These are phyloP conservation scores for Staphylotrichum longicolle DNA, from an alignment of 495 filamentous ascomycete genomes.

Conservation along the genomic window DNA sequence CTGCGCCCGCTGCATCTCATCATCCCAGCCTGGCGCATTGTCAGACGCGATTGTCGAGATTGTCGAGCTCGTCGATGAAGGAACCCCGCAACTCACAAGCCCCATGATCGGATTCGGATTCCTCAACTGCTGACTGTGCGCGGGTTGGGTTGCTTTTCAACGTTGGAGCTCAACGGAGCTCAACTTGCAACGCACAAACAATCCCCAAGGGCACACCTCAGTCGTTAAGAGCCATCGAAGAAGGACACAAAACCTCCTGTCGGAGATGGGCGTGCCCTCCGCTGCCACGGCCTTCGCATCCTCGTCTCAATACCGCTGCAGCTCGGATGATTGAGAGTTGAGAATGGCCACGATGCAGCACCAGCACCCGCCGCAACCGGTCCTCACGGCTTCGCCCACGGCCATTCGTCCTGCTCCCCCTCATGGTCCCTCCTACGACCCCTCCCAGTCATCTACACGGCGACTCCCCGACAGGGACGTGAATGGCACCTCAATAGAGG, in stretches of 20 bases:
- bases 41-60: not conserved
- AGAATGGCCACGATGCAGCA: slow-evolving; percentile 9
- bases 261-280: slow-evolving; percentile 7
- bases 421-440: not conserved
- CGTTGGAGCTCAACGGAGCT: too few species aligned
- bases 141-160: too few species aligned
- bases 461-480: slow-evolving; percentile 68
- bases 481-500: slow-evolving; percentile 72
- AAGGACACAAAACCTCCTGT: too few species aligned
- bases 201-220: too few species aligned
- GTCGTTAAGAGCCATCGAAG: too few species aligned
- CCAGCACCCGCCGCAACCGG: slow-evolving; percentile 9
- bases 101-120: too few species aligned
- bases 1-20: slow-evolving; percentile 1
- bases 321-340: slow-evolving; percentile 14
- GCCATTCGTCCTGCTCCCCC: slow-evolving; percentile 13
- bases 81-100: not conserved
- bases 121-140: too few species aligned
- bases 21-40: not conserved
- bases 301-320: not conserved
- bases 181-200: too few species aligned
- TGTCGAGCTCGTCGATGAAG: not conserved
- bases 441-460: slow-evolving; percentile 18
- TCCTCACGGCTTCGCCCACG: slow-evolving; percentile 26
- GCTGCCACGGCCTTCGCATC: not conserved